These are phyloP conservation scores for Platanus orientalis DNA, from an alignment of 164 flowering plant species.

Conservation along the genomic window DNA sequence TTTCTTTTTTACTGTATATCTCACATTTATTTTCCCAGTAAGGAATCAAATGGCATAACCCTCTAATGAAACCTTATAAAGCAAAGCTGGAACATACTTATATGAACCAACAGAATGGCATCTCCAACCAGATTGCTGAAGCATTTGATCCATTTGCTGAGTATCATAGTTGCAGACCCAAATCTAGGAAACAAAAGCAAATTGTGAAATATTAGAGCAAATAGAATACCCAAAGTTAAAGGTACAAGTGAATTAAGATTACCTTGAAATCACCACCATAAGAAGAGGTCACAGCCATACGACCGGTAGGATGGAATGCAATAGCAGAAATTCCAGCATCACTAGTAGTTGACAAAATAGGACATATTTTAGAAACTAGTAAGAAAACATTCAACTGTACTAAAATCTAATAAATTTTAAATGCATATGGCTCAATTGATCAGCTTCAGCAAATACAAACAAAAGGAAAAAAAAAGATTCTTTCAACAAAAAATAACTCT, in stretches of 20 bases:
- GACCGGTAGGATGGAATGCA: slow-evolving; percentile 73
- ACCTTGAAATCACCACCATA: slow-evolving; percentile 97
- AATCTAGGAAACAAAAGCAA: slow-evolving; percentile 37
- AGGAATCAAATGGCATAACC: background rate
- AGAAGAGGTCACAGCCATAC: slow-evolving; percentile 81
- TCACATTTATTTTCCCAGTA: background rate
- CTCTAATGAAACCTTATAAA: background rate
- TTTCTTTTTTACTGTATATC: background rate
- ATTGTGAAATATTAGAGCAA: background rate
- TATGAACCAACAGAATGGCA: slow-evolving; percentile 96
- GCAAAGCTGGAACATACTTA: slow-evolving; percentile 45
- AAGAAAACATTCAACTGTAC: background rate
- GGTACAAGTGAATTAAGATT: slow-evolving; percentile 6
- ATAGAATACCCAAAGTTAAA: background rate
- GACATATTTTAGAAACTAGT: background rate
- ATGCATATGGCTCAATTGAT: too few relatives aligned
- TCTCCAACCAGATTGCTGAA: slow-evolving; percentile 61
- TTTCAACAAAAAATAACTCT: too few relatives aligned
- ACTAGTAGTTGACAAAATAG: slow-evolving; percentile 28
- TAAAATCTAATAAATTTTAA: background rate
- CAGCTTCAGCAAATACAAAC: too few relatives aligned
- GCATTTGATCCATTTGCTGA: slow-evolving; percentile 30
- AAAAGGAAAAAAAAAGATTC: too few relatives aligned
- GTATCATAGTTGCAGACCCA: slow-evolving; percentile 50
- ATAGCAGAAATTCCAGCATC: slow-evolving; percentile 76